Conservation (phyloP, 345 rosid species). For the Dipteronia sinensis region DNA sequence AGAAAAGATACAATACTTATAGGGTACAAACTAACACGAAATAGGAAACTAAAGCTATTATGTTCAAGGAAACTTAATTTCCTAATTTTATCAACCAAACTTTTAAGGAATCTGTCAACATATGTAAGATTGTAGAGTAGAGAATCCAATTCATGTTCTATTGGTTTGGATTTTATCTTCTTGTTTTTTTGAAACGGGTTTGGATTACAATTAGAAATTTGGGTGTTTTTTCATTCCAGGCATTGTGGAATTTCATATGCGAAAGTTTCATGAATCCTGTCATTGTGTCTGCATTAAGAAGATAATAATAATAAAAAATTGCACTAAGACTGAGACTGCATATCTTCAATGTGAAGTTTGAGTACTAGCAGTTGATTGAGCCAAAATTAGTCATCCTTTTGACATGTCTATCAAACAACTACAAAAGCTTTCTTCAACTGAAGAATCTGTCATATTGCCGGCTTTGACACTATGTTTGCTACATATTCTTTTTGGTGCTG, state of each 20-base stretch:
- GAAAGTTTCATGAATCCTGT: background rate
- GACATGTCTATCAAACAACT: background rate
- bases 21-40: too few relatives aligned
- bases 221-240: background rate
- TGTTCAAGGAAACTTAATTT: too few relatives aligned
- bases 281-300: background rate
- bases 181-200: too few relatives aligned
- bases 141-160: background rate
- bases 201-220: background rate
- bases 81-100: too few relatives aligned
- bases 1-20: too few relatives aligned
- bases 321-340: background rate
- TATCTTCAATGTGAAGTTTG: background rate
- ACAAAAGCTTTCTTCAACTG: background rate
- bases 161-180: background rate
- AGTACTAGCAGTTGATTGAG: background rate
- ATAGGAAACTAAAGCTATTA: too few relatives aligned
- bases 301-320: background rate
- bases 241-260: background rate
- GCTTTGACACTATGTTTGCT: slow-evolving; percentile 8
- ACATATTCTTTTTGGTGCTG: background rate
- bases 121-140: background rate
- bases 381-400: background rate
- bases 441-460: background rate
- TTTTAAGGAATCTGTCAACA: too few relatives aligned